These are phyloP conservation scores for Collariella sp. DNA, from an alignment of 495 filamentous ascomycete genomes.

Conservation along the genomic window DNA sequence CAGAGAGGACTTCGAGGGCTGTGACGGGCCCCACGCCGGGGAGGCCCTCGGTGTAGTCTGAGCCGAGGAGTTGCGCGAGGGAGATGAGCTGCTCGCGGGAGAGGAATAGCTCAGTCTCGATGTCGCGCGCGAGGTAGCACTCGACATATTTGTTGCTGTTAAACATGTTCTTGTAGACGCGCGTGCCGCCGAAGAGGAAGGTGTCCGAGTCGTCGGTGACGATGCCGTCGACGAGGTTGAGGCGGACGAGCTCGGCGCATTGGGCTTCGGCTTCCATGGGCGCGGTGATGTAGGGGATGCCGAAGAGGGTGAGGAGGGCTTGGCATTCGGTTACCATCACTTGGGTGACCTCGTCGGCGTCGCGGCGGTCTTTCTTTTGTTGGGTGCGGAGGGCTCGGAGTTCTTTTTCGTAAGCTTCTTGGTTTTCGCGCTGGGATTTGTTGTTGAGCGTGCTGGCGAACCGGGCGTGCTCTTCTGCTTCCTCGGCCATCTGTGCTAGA, in stretches of 20 bases:
- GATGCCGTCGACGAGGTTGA: slow-evolving; percentile 90
- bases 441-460: slow-evolving; percentile 82
- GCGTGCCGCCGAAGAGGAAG: slow-evolving; percentile 93
- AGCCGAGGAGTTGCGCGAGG: slow-evolving; percentile 81
- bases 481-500: slow-evolving; percentile 70
- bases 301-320: slow-evolving; percentile 80
- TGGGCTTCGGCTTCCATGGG: slow-evolving; percentile 99
- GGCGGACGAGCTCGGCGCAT: slow-evolving; percentile 78
- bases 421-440: slow-evolving; percentile 51
- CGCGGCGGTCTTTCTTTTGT: slow-evolving; percentile 89
- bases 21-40: slow-evolving; percentile 87
- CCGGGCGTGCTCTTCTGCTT: slow-evolving; percentile 84
- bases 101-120: slow-evolving; percentile 83
- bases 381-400: slow-evolving; percentile 79
- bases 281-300: slow-evolving; percentile 90
- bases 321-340: slow-evolving; percentile 95
- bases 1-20: slow-evolving; percentile 84
- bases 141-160: slow-evolving; percentile 95
- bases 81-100: slow-evolving; percentile 74
- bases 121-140: slow-evolving; percentile 80
- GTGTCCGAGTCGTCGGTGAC: slow-evolving; percentile 97
- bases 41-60: slow-evolving; percentile 90
- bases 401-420: slow-evolving; percentile 75
- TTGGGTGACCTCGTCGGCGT: slow-evolving; percentile 90
- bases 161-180: slow-evolving; percentile 99